phyloP scores from a whole-genome alignment of 2,329 filamentous ascomycete species.

The Hymenoscyphus infarciens region DNA sequence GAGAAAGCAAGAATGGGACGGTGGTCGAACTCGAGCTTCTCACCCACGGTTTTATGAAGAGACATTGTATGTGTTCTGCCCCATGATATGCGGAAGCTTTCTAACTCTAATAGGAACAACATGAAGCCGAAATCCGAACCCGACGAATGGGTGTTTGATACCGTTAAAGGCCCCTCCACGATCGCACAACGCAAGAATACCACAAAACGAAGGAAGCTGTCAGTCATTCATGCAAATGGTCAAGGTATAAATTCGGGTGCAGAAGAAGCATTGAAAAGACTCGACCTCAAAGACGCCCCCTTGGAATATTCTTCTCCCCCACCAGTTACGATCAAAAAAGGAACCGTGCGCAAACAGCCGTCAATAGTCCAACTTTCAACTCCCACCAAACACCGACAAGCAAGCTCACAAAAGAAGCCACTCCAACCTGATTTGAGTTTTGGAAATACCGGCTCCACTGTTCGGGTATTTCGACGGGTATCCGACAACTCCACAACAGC shows the following conservation, averaged over 20 bases:
- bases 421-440: constrained; percentile 88
- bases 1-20: constrained; percentile 78
- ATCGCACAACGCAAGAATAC: constrained; percentile 53
- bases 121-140: constrained; percentile 64
- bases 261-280: constrained; percentile 58
- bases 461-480: constrained; percentile 85
- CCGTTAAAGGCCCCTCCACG: constrained; percentile 68
- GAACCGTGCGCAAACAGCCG: constrained; percentile 46
- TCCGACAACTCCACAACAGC: constrained; percentile 57
- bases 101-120: constrained; percentile 48
- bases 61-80: constrained; percentile 56
- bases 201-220: constrained; percentile 52
- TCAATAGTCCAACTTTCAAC: constrained; percentile 35
- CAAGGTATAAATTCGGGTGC: constrained; percentile 32
- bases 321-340: constrained; percentile 54
- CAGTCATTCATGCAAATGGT: constrained; percentile 48
- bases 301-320: constrained; percentile 54
- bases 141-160: constrained; percentile 95
- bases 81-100: background rate
- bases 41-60: constrained; percentile 90
- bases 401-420: constrained; percentile 58
- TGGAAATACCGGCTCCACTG: constrained; percentile 88
- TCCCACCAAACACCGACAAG: constrained; percentile 31
- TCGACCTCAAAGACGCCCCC: constrained; percentile 60
- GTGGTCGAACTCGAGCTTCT: constrained; percentile 62